Evolutionary conservation across 169 alveolate species (phyloP).

Genomic region (Cryptosporidium baileyi): DNA sequence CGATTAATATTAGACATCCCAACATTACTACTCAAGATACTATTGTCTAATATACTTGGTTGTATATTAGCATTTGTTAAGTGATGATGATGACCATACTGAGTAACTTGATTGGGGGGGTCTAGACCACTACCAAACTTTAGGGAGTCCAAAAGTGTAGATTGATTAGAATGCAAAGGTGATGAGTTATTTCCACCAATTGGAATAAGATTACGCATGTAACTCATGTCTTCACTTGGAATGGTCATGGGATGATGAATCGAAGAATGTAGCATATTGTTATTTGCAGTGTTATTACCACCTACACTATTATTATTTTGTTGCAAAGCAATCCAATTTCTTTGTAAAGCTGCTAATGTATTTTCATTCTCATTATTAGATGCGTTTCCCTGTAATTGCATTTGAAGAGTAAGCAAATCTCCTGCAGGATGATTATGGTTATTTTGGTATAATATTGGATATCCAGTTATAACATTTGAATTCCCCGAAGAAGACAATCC

Average conservation of each 20-base stretch:
- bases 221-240: slow-evolving; percentile 53
- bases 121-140: slow-evolving; percentile 61
- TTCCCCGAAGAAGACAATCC: slow-evolving; percentile 52
- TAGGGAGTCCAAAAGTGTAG: slow-evolving; percentile 51
- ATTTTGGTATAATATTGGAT: slow-evolving; percentile 59
- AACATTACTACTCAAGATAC: slow-evolving; percentile 14
- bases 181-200: slow-evolving; percentile 64
- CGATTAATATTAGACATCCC: slow-evolving; percentile 34
- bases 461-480: slow-evolving; percentile 53
- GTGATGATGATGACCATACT: slow-evolving; percentile 49
- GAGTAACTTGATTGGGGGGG: slow-evolving; percentile 59
- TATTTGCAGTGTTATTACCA: slow-evolving; percentile 9
- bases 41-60: slow-evolving; percentile 63
- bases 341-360: slow-evolving; percentile 64
- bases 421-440: slow-evolving; percentile 66
- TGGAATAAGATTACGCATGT: slow-evolving; percentile 56
- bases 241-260: slow-evolving; percentile 64
- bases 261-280: slow-evolving; percentile 36
- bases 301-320: slow-evolving; percentile 35
- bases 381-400: slow-evolving; percentile 57
- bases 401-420: slow-evolving; percentile 48
- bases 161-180: slow-evolving; percentile 55
- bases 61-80: slow-evolving; percentile 9
- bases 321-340: slow-evolving; percentile 69
- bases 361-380: slow-evolving; percentile 59